Percentiles rank a stretch among this genome's conserved stretches.
Conservation (phyloP, 2,329 filamentous ascomycete genomes). For the Lachnellula suecica region DNA sequence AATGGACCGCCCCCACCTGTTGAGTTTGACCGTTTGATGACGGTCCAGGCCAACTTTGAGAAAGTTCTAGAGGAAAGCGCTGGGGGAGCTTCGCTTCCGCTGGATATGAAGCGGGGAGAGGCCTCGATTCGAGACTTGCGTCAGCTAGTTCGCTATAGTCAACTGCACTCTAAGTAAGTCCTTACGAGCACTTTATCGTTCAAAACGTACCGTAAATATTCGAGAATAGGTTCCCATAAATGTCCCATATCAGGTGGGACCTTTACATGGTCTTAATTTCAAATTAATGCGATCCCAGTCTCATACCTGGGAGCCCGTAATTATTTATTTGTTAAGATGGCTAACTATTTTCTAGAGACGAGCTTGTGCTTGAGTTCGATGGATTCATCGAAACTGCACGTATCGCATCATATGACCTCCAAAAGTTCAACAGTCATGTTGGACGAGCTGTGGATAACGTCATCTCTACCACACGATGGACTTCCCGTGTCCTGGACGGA, state of each 20-base stretch:
- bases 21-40: constrained; percentile 75
- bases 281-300: too few relatives aligned
- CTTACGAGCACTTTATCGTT: too few relatives aligned
- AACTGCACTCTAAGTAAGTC: constrained; percentile 53
- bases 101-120: constrained; percentile 79
- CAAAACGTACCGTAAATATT: too few relatives aligned
- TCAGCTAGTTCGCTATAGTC: constrained; percentile 69
- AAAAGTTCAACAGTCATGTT: constrained; percentile 75
- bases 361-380: constrained; percentile 74
- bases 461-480: constrained; percentile 75
- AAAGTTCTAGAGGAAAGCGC: constrained; percentile 69
- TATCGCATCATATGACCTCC: constrained; percentile 63
- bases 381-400: constrained; percentile 71
- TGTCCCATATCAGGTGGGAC: too few relatives aligned
- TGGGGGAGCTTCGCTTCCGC: constrained; percentile 64
- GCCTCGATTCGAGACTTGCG: constrained; percentile 72
- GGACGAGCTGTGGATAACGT: constrained; percentile 73
- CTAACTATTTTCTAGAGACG: constrained; percentile 45
- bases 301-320: too few relatives aligned
- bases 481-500: constrained; percentile 48
- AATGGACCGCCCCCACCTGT: constrained; percentile 28
- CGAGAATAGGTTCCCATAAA: too few relatives aligned
- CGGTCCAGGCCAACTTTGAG: constrained; percentile 73
- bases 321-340: too few relatives aligned
- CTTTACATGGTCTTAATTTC: too few relatives aligned